phyloP scores from a whole-genome alignment of 2,329 filamentous ascomycete species.

The Sporothrix inflata region DNA sequence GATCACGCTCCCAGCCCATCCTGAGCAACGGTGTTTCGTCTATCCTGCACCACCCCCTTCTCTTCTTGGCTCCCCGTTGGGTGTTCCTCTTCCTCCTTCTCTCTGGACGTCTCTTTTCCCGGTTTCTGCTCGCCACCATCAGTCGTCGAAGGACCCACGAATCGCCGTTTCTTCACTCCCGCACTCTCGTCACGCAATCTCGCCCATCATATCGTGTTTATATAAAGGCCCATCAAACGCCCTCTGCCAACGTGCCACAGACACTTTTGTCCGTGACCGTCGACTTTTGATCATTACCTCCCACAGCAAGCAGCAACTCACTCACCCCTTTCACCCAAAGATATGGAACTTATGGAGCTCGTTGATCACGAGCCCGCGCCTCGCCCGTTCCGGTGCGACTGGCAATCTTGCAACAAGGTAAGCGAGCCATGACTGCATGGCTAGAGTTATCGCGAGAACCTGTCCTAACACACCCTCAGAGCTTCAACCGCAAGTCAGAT shows the following conservation, averaged over 20 bases:
- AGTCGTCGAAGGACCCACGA: conserved; percentile 26
- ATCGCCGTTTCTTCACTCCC: background rate
- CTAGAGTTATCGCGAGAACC: background rate
- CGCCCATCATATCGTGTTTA: background rate
- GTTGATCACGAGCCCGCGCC: conserved; percentile 66
- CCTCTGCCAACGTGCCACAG: conserved; percentile 16
- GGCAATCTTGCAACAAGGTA: conserved; percentile 66
- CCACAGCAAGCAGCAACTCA: background rate
- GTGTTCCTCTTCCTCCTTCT: background rate
- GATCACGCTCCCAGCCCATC: conserved; percentile 33
- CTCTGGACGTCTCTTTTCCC: background rate
- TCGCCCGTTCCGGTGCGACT: conserved; percentile 67
- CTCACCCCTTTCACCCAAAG: conserved; percentile 33
- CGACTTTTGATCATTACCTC: background rate
- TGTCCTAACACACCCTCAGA: conserved; percentile 48
- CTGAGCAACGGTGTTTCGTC: conserved; percentile 30
- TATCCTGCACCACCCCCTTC: conserved; percentile 23
- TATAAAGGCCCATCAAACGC: conserved; percentile 24
- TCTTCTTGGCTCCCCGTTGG: background rate
- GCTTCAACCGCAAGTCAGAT: conserved; percentile 74
- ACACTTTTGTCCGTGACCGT: conserved; percentile 25
- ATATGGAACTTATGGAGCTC: conserved; percentile 67
- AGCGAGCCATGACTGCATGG: conserved; percentile 30
- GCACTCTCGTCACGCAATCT: background rate
- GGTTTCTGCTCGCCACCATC: conserved; percentile 19